Evolutionary conservation across 495 filamentous ascomycete species (phyloP).

Genomic region (Friedmanniomyces simplex): DNA sequence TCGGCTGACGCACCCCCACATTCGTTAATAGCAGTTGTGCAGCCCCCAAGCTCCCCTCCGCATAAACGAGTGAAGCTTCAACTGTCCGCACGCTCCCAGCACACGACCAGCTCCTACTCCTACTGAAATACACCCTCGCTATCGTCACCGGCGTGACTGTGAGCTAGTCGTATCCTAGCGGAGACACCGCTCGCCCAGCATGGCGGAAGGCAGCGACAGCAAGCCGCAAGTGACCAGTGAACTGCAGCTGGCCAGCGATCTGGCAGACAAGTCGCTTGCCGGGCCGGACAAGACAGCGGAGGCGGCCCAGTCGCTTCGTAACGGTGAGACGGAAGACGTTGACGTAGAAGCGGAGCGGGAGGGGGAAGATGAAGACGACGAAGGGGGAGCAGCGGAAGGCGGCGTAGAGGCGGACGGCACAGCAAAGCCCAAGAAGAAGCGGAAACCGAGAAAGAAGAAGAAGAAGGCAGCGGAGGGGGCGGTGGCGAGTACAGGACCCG

Average conservation of each 20-base stretch:
- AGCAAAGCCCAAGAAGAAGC: constrained; percentile 34
- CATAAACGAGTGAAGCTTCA: too few species aligned
- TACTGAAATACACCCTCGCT: too few species aligned
- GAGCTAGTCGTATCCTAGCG: too few species aligned
- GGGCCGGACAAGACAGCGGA: background rate
- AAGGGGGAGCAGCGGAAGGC: background rate
- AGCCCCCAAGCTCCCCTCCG: too few species aligned
- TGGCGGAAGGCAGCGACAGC: background rate
- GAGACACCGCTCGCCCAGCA: background rate
- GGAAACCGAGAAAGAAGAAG: constrained; percentile 33
- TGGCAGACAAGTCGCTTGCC: constrained; percentile 5
- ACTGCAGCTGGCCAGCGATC: too few species aligned
- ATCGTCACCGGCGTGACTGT: too few species aligned
- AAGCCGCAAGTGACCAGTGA: background rate
- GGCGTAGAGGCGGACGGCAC: background rate
- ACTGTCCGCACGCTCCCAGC: too few species aligned
- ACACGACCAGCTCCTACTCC: too few species aligned
- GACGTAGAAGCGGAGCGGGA: constrained; percentile 5
- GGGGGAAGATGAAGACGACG: background rate
- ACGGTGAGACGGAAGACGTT: background rate
- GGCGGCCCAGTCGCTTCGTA: background rate
- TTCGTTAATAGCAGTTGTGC: too few species aligned
- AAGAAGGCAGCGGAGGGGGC: constrained; percentile 24
- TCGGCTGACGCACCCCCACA: too few species aligned
- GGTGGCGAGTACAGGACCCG: too few species aligned